Conservation (phyloP, 768 basidiomycete genomes). For the Leucosporidium yakuticum region DNA sequence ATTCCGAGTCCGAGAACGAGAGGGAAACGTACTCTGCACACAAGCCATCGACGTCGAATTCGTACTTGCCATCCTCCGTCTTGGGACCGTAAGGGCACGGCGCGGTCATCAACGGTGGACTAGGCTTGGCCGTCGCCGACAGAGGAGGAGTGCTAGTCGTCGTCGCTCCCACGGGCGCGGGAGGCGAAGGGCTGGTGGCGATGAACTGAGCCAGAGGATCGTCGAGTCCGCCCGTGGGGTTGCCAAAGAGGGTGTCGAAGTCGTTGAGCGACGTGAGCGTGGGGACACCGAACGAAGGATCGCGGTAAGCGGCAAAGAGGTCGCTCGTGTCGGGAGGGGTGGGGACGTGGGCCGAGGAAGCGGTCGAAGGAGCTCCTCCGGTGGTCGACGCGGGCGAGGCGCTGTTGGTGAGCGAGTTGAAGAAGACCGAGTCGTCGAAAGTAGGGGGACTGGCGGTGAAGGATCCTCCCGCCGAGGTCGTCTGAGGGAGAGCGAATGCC, state of each 20-base stretch:
- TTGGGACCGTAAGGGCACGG: slow-evolving; percentile 6
- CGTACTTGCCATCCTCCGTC: slow-evolving; percentile 9
- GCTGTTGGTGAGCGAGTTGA: slow-evolving; percentile 11
- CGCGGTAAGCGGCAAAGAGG: slow-evolving; percentile 26
- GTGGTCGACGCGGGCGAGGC: slow-evolving; percentile 10
- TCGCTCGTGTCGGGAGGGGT: slow-evolving; percentile 8
- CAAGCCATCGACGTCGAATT: slow-evolving; percentile 23
- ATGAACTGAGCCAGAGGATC: neutral
- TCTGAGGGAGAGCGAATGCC: neutral
- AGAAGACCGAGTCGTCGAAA: slow-evolving; percentile 11
- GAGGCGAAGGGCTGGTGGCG: neutral
- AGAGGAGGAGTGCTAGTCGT: too few species aligned
- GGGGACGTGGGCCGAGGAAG: slow-evolving; percentile 1
- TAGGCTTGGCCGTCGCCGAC: too few species aligned
- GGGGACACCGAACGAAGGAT: slow-evolving; percentile 12
- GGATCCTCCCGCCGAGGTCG: neutral
- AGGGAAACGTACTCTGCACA: slow-evolving; percentile 15
- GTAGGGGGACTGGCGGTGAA: neutral
- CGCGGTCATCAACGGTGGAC: neutral
- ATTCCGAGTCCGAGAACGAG: neutral
- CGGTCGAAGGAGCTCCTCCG: neutral
- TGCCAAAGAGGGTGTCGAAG: slow-evolving; percentile 23
- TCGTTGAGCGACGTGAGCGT: slow-evolving; percentile 17
- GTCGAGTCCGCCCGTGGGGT: neutral
- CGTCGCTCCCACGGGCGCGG: neutral